Evolutionary conservation across 2,329 filamentous ascomycete genomes (phyloP), one percentile per base, ranked within the genome.

Genomic region (Fusarium protoensiforme): DNA sequence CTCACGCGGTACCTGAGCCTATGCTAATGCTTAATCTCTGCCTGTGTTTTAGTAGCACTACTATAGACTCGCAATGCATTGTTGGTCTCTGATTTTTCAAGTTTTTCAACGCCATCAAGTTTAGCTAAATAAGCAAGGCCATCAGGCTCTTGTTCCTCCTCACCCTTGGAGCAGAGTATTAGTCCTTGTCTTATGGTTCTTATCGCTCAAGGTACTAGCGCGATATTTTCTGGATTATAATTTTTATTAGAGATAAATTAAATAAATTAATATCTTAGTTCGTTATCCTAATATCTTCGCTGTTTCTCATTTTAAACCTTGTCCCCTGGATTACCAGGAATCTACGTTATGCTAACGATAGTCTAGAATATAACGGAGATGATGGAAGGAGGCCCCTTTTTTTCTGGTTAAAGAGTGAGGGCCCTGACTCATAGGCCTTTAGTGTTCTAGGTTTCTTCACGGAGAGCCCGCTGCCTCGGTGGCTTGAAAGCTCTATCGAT

Each of bases 171-270:
- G 18, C 67, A 11, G 56, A 46, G 1, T 57, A 41, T 67, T 70
- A 5, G 16, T 20, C 10, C 69, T 71, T 71, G 78, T 74, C 33
- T 68, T 51, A 61, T 77, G 72, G 56, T 78, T 76, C 61, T 69
- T 74, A 61, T 76, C 71, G 10, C 68, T 54, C 71, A 79, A 76
- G 36, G 77, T 76, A 36, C 72, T 61, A 10, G 72, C 53, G 39
- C 48, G 8, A 73, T 70, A 20, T 51, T 61, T 41, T 64, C 67
- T 65, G 51, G 24, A 54, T 20, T 36, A 75, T 72, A 51, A 74
- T 70, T 20, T 68, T 69, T 39, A 75, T 67, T n/a, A 78, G 69
- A n/a, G 72, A 62, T 4, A 66, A 63, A 27, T 78, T 61, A 29
- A 75, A 68, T 27, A 62, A 33, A 61, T 77, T 75, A 56, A 73